These are phyloP conservation scores for Exophiala spinifera DNA, from an alignment of 2,329 filamentous ascomycete species.

Conservation along the genomic window DNA sequence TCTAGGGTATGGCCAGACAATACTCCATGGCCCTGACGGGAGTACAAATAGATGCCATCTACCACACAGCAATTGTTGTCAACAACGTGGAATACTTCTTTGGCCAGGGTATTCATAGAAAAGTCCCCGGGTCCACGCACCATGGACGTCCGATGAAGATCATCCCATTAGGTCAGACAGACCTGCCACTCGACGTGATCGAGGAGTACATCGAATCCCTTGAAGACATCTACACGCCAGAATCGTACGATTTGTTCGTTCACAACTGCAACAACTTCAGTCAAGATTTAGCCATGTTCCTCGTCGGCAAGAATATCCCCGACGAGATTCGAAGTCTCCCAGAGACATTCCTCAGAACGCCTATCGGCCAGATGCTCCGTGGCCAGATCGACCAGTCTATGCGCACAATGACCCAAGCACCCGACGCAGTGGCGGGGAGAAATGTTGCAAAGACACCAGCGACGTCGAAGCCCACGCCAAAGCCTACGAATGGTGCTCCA, in stretches of 20 bases:
- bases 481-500: constrained; percentile 4
- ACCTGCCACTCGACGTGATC: constrained; percentile 75
- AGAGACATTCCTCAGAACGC: constrained; percentile 77
- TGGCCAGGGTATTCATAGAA: constrained; percentile 80
- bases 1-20: constrained; percentile 55
- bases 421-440: constrained; percentile 35
- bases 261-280: constrained; percentile 99
- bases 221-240: constrained; percentile 74
- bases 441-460: constrained; percentile 19
- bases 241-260: constrained; percentile 82
- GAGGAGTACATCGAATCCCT: constrained; percentile 84
- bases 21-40: constrained; percentile 61
- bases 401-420: constrained; percentile 60
- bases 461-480: constrained; percentile 6
- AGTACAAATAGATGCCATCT: constrained; percentile 81
- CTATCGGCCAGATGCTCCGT: constrained; percentile 82
- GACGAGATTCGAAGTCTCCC: constrained; percentile 82
- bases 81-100: constrained; percentile 86
- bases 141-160: constrained; percentile 79
- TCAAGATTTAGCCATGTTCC: constrained; percentile 85
- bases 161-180: constrained; percentile 70
- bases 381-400: constrained; percentile 69
- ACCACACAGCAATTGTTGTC: constrained; percentile 88
- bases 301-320: constrained; percentile 84
- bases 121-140: constrained; percentile 77